phyloP scores from a whole-genome alignment of 2,329 filamentous ascomycete species.

The Phaeosphaeria sp. region DNA sequence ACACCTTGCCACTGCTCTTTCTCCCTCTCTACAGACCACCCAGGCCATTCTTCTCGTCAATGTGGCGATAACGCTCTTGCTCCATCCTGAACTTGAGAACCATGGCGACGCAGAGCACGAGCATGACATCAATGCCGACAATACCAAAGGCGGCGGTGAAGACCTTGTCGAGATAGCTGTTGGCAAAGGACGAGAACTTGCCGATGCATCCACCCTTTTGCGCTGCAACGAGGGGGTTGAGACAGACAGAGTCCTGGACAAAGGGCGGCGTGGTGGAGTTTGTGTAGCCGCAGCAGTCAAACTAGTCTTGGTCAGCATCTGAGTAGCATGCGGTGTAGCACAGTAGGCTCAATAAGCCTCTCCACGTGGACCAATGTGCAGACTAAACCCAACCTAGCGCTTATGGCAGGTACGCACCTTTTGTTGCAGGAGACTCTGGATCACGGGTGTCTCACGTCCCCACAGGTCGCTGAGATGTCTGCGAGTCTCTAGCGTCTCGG shows the following conservation, averaged over 20 bases:
- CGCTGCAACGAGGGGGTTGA: constrained; percentile 73
- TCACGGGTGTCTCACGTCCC: constrained; percentile 60
- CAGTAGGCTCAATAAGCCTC: constrained; percentile 5
- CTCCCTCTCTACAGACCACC: constrained; percentile 31
- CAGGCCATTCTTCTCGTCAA: constrained; percentile 74
- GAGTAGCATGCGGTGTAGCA: constrained; percentile 9
- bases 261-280: constrained; percentile 77
- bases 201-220: constrained; percentile 73
- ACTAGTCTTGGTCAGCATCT: constrained; percentile 57
- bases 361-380: constrained; percentile 10
- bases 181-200: constrained; percentile 72
- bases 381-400: constrained; percentile 7
- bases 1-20: background rate
- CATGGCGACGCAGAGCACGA: constrained; percentile 76
- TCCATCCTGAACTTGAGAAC: constrained; percentile 83
- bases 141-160: constrained; percentile 84
- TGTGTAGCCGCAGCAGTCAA: constrained; percentile 80
- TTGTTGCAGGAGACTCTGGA: constrained; percentile 75
- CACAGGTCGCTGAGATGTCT: constrained; percentile 68
- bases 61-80: constrained; percentile 77
- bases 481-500: constrained; percentile 73
- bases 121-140: constrained; percentile 71
- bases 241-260: constrained; percentile 71
- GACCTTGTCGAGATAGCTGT: constrained; percentile 74
- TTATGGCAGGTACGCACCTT: constrained; percentile 58